Conservation (phyloP, 1,284 basidiomycete genomes). For the Puccinia horiana region DNA sequence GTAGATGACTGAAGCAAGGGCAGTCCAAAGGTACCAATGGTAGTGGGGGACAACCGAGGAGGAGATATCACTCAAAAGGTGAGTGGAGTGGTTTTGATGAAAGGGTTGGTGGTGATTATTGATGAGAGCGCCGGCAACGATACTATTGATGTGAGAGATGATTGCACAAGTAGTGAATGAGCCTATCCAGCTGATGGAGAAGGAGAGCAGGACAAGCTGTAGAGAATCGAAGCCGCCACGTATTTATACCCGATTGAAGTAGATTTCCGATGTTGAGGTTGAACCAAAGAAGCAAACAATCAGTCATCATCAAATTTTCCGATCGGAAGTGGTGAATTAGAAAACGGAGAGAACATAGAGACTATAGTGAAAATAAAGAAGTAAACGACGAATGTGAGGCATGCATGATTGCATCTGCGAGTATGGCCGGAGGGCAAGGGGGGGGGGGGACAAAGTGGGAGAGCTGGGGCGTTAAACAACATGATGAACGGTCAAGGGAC, state of each 20-base stretch:
- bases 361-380: neutral
- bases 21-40: slow-evolving; percentile 42
- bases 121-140: slow-evolving; percentile 6
- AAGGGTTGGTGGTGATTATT: neutral
- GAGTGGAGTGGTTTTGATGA: neutral
- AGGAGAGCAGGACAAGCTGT: slow-evolving; percentile 41
- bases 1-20: slow-evolving; percentile 41
- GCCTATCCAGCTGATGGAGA: slow-evolving; percentile 44
- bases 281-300: slow-evolving; percentile 11
- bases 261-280: neutral
- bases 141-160: slow-evolving; percentile 41
- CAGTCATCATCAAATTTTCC: neutral
- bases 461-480: neutral
- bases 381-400: neutral
- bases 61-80: neutral
- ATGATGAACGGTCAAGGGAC: neutral
- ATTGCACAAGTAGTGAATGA: slow-evolving; percentile 43
- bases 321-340: neutral
- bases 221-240: neutral
- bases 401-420: neutral
- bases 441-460: neutral
- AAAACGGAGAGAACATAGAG: slow-evolving; percentile 15
- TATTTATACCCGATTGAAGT: neutral
- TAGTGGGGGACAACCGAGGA: slow-evolving; percentile 11
- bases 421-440: neutral